Conservation (phyloP, 441 rosid species). For the Euphorbia corollata region DNA sequence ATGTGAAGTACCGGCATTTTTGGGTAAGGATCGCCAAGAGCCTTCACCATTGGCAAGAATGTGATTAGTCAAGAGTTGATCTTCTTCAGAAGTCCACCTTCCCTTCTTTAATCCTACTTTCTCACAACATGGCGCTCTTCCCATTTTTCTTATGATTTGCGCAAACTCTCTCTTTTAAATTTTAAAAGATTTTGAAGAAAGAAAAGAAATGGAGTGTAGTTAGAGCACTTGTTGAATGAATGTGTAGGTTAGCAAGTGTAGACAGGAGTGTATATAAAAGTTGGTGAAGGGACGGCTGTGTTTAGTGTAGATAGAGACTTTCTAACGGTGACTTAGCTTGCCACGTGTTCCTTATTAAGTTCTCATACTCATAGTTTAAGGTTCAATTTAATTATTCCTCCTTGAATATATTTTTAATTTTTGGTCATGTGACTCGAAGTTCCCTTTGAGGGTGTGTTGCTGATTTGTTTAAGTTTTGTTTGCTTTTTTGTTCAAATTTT, state of each 20-base stretch:
- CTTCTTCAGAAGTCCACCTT: conserved; percentile 79
- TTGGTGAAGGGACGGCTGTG: background rate
- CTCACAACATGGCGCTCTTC: conserved; percentile 75
- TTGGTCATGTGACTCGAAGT: too few species aligned
- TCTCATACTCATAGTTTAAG: background rate
- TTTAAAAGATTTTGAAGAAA: background rate
- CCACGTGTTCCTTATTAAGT: conserved; percentile 14
- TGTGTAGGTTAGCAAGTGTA: background rate
- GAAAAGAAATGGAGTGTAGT: background rate
- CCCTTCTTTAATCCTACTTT: conserved; percentile 69
- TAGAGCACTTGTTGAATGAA: background rate
- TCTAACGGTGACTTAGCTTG: conserved; percentile 14
- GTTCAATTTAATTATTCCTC: background rate
- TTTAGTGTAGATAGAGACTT: background rate
- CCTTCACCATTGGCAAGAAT: conserved; percentile 68
- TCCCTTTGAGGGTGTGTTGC: too few species aligned
- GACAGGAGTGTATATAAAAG: background rate
- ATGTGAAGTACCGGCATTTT: conserved; percentile 52
- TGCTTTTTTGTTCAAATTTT: too few species aligned
- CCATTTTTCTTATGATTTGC: conserved; percentile 28
- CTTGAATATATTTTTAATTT: background rate
- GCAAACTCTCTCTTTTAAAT: background rate
- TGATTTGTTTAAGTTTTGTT: too few species aligned
- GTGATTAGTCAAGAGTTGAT: conserved; percentile 45
- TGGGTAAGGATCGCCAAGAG: conserved; percentile 72